Evolutionary conservation across 2,329 filamentous ascomycete genomes (phyloP), one percentile per base, ranked within the genome.

Genomic region (Fusarium verticillioides): DNA sequence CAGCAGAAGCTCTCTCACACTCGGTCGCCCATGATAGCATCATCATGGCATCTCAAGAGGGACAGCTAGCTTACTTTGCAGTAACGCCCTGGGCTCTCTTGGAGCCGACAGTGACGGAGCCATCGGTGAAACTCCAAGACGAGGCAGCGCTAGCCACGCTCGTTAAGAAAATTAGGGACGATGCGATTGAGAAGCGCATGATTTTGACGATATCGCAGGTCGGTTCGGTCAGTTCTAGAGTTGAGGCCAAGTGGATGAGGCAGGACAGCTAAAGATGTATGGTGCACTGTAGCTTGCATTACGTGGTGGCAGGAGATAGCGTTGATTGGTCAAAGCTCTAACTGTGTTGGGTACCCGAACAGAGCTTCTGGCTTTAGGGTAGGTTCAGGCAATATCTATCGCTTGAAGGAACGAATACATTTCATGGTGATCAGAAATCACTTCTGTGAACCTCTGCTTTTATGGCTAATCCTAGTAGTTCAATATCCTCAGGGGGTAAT

Each of bases 81-180:
- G 93, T 92, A 74, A 86, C 82, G 59, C 85, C 85, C 70, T 86
- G 87, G 69, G 86, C 84, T 86, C 92, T 92, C 83, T 94, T 95
- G 77, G 86, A 84, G 73, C 86, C 85, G 65, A 95, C 86, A 13
- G 90, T 87, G 73, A 95, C 85, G 69, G 87, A 90, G 73, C 88
- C 93, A 83, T 95, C 93, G 73, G 92, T 88, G 77, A 95, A 95
- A 63, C 87, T 87, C 93, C 93, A 96, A 28, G 89, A 88, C 36
- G 87, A 85, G 63, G 87, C 86, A 39, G 88, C 88, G 74, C 85
- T 84, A 60, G 83, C 87, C 72, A 84, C 84, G 64, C 86, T 85
- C 56, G 85, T 84, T 65, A 88, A 84, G 70, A 87, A 82, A 47
- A 90, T 81, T 73, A 83, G 74, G 42, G 81, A 79, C 58, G 82